Evolutionary conservation across 2,329 filamentous ascomycete species (phyloP), one percentile per base, ranked within the genome.

Genomic region (Neonectria ditissima): DNA sequence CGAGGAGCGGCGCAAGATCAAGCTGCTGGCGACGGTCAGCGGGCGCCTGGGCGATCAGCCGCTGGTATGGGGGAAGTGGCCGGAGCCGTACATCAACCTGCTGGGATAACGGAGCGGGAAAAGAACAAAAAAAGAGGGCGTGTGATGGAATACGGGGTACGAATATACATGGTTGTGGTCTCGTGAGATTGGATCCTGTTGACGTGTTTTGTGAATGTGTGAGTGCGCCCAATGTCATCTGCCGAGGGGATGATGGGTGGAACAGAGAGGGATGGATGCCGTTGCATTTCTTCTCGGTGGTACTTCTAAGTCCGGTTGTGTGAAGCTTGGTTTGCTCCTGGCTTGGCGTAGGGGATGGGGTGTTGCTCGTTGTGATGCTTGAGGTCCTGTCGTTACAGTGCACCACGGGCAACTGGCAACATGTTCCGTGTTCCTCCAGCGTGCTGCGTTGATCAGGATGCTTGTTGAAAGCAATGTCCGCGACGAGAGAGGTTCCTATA

Each of bases 31-130:
- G 18, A 96, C 96, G 1, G 89, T 97, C 65, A 92, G 92, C 55
- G 94, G 94, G 2, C 86, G 92, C 62, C 84, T 97, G 63, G 93
- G 93, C 1, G 88, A 91, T 69, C 86, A 90, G 74, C 94, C 95
- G 5, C 82, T 98, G 73, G 84, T 98, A 18, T 91, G 92, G 89
- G 94, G 93, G 9, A 88, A 83, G 61, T 97, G 93, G 92, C 95
- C 95, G 2, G 94, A 97, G 75, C 91, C 92, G 53, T 90, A 92
- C 63, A 89, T 94, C 58, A 94, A 93, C 58, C 78, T 97, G 68
- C 85, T 95, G 44, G 89, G 89, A 59, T 82, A 63, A 39, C 8
- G 5, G 8, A n/a, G n/a, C n/a, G 13, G 6, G 24, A 34, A 3
- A 28, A 7, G 2, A 10, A 10, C 5, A 10, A 30, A 37, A 34